Percentiles rank a stretch among this genome's conserved stretches.
Conservation (phyloP, 805 yeast genomes). For the Cyberlindnera xishuangbannaensis region DNA sequence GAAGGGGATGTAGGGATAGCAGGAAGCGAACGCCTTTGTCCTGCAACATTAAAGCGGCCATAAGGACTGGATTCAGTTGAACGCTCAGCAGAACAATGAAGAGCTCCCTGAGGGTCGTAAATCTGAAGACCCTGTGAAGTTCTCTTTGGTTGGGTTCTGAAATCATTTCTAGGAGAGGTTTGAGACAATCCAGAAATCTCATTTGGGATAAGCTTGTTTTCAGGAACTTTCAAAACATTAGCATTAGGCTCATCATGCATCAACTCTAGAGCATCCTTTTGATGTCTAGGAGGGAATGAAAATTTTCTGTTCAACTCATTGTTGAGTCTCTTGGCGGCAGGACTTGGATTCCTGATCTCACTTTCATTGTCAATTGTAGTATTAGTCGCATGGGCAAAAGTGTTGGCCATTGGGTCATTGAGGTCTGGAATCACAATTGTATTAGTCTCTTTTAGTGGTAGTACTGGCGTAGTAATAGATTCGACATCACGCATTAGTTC, state of each 20-base stretch:
- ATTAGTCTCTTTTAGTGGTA: constrained; percentile 2
- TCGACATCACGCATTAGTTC: background rate
- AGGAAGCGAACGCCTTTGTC: constrained; percentile 1
- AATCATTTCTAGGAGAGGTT: constrained; percentile 1
- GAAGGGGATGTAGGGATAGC: background rate
- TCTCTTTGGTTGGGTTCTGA: constrained; percentile 7
- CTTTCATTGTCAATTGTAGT: constrained; percentile 19
- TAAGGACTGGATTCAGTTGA: background rate
- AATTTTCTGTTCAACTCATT: constrained; percentile 22
- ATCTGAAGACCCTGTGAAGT: constrained; percentile 2
- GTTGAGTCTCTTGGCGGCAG: constrained; percentile 20
- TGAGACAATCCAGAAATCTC: constrained; percentile 10
- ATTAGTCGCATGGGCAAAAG: background rate
- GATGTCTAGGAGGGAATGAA: constrained; percentile 20
- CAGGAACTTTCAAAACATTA: no score
- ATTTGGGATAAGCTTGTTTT: no score
- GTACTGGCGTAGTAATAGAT: background rate
- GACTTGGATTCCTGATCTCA: constrained; percentile 24
- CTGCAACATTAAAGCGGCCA: constrained; percentile 9
- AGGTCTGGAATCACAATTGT: constrained; percentile 7
- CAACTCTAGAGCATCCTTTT: no score
- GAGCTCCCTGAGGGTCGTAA: background rate
- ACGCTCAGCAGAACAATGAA: background rate
- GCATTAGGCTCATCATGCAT: no score
- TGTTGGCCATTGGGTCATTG: background rate